Evolutionary conservation across 164 flowering plant genomes (phyloP).

Genomic region (Aristolochia contorta): DNA sequence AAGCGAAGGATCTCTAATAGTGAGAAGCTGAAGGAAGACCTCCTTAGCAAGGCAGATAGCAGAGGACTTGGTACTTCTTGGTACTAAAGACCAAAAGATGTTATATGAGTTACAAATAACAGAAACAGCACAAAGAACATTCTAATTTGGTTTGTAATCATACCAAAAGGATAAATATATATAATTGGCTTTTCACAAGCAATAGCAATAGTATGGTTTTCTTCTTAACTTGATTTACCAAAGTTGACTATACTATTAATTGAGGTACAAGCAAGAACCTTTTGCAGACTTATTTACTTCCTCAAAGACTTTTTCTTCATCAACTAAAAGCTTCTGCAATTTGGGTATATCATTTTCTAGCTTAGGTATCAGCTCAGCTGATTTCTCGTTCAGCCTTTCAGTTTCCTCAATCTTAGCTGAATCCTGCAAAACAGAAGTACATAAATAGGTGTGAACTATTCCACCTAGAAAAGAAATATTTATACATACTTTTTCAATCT

Average conservation of each 20-base stretch:
- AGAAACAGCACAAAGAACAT: too few species aligned
- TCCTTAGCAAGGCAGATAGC: too few species aligned
- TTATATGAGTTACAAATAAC: too few species aligned
- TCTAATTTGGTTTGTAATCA: too few species aligned
- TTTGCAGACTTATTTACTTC: conserved; percentile 68
- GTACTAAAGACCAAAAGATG: too few species aligned
- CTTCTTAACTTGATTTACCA: too few species aligned
- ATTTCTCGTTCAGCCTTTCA: conserved; percentile 46
- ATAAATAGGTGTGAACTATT: neutral
- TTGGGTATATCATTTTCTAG: conserved; percentile 68
- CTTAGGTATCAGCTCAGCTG: conserved; percentile 57
- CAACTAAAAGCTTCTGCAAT: conserved; percentile 40
- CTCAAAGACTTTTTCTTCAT: conserved; percentile 68
- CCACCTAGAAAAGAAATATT: neutral
- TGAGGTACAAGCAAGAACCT: conserved; percentile 33
- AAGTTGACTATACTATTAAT: neutral
- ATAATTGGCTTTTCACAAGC: too few species aligned
- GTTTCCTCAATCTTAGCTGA: conserved; percentile 47
- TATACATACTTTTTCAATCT: conserved; percentile 55
- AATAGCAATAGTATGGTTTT: too few species aligned
- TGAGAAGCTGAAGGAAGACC: too few species aligned
- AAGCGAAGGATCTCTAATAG: too few species aligned
- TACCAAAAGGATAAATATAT: too few species aligned
- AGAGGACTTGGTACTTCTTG: too few species aligned
- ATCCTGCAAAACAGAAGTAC: conserved; percentile 40